Conservation (phyloP, 192 early-diverging fungal species). For the Coemansia sp. region DNA sequence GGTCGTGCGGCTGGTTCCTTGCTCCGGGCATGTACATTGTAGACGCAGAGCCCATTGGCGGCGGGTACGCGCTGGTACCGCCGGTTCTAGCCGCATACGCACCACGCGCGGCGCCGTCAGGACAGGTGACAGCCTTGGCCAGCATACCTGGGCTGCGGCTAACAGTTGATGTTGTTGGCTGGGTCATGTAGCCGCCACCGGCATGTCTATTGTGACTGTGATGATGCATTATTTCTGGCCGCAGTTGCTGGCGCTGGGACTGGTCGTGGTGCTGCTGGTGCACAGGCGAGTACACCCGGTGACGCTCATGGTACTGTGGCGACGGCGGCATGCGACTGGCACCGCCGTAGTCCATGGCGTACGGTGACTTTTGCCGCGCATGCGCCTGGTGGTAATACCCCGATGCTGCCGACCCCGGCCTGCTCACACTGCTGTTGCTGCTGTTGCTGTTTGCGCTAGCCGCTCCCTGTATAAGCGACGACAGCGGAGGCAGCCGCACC, state of each 20-base stretch:
- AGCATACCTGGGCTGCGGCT: slow-evolving; percentile 7
- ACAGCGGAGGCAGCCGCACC: slow-evolving; percentile 41
- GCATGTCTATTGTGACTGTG: background rate
- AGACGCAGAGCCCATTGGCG: background rate
- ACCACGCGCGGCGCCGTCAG: background rate
- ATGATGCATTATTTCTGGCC: background rate
- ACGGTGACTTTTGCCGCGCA: background rate
- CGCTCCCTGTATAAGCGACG: slow-evolving; percentile 38
- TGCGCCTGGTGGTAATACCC: background rate
- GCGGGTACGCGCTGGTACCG: background rate
- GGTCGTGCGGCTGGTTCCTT: background rate
- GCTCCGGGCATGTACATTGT: background rate
- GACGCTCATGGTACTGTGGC: slow-evolving; percentile 6
- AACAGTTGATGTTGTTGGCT: background rate
- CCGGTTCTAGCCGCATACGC: background rate
- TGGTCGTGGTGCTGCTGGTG: slow-evolving; percentile 7
- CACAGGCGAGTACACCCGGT: slow-evolving; percentile 8
- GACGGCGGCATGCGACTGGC: background rate
- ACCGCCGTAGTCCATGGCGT: background rate
- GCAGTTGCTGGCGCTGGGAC: background rate
- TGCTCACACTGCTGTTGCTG: background rate
- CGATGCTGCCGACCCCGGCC: slow-evolving; percentile 1
- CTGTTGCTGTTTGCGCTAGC: background rate
- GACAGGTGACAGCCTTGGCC: background rate
- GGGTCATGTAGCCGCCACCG: background rate